Base-by-base conservation (phyloP, 2,329 filamentous ascomycete species). In the Neurospora crassa region DNA sequence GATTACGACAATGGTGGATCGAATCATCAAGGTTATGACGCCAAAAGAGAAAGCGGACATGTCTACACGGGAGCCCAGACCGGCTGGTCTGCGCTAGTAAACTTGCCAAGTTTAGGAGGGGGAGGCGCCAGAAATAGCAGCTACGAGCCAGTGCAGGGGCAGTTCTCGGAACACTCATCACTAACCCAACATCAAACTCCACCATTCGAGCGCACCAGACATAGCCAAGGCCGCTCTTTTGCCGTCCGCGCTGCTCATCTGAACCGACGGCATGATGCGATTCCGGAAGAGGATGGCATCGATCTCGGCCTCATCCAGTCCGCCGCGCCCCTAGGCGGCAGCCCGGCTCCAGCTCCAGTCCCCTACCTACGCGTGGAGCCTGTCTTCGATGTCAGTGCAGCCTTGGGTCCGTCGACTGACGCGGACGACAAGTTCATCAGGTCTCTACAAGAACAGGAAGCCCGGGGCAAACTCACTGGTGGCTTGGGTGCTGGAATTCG, bases 401-500 rank as follows among this genome's bases (percentile, higher is more conserved):
- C 81, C 5, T 77, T 84, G 6, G 84, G 86, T 0, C 85, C 85
- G 2, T 79, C 81, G 73, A 81, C 80, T 3, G 74, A 78, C 1
- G 83, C 85, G 59, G 83, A 86, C 68, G 78, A 81, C 7, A 81
- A 78, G 5, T 86, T 86, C 68, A 73, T 85, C 53, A 81, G 78
- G 72, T 79, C 79, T 2, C 75, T 86, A 16, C 85, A 87, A 74
- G 80, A 83, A 53, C 83, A 87, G 73, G 88, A 90, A 76, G 84
- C 86, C 1, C 82, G 79, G 8, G 88, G 87, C 1, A 82, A 80
- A 43, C 78, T 90, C 37, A 89, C 87, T 0, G 86, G 87, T n/a
- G 88, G 88, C 0, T 75, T 90, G 12, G 88, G 88, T 1, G 79
- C 80, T 42, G 88, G 88, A 2, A 85, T 87, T 73, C 81, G 78